phyloP scores from a whole-genome alignment of 164 flowering plant genomes.

The Nymphaea thermarum region DNA sequence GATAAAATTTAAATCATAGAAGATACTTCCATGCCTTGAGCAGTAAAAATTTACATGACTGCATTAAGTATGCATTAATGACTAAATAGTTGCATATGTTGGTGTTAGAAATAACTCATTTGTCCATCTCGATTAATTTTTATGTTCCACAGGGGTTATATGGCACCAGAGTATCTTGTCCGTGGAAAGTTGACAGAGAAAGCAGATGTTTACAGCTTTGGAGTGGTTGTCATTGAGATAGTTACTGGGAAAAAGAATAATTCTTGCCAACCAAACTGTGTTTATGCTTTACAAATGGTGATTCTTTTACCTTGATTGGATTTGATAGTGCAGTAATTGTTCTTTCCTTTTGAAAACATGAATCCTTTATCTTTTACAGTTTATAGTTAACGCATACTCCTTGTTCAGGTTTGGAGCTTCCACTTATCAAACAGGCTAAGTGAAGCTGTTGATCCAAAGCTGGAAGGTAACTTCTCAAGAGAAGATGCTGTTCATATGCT shows the following conservation, averaged over 20 bases:
- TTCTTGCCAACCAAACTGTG: constrained; percentile 19
- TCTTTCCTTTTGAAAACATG: background rate
- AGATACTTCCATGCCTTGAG: too few relatives aligned
- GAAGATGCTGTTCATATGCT: constrained; percentile 44
- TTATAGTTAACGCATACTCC: background rate
- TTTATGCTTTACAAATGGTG: constrained; percentile 37
- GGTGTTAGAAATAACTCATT: background rate
- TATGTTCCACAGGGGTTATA: constrained; percentile 40
- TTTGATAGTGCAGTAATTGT: too few relatives aligned
- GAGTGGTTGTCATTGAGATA: constrained; percentile 52
- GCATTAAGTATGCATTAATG: too few relatives aligned
- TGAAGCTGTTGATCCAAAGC: constrained; percentile 47
- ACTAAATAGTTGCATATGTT: too few relatives aligned
- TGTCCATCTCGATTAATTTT: background rate
- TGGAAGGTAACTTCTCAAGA: constrained; percentile 29
- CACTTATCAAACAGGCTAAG: constrained; percentile 24
- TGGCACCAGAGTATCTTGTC: constrained; percentile 63
- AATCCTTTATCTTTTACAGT: background rate
- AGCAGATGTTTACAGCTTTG: constrained; percentile 71
- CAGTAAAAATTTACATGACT: too few relatives aligned
- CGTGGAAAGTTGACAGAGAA: constrained; percentile 58
- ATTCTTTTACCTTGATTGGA: background rate
- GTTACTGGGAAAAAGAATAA: constrained; percentile 31
- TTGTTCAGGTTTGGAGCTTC: constrained; percentile 57
- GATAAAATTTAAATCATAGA: too few relatives aligned